These are phyloP conservation scores for Mycosphaerella arachidis DNA, from an alignment of 2,329 filamentous ascomycete species.

Conservation along the genomic window DNA sequence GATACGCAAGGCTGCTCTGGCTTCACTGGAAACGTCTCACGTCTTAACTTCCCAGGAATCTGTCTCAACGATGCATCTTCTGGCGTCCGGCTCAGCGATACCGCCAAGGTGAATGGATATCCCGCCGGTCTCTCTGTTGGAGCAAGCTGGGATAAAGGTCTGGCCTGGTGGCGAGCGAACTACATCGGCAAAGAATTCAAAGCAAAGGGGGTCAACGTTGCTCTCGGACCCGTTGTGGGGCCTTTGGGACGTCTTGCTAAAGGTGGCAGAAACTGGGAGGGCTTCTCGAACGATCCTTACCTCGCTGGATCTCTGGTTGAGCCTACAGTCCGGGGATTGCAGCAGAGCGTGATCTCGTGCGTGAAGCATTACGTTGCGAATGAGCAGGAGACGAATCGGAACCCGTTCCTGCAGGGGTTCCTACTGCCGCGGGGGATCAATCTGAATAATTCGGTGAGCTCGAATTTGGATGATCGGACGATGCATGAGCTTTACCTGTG, in stretches of 20 bases:
- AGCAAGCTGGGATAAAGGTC: constrained; percentile 36
- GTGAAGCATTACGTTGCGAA: constrained; percentile 28
- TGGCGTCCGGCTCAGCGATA: constrained; percentile 53
- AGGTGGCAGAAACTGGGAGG: constrained; percentile 37
- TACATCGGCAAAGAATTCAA: constrained; percentile 33
- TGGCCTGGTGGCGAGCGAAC: constrained; percentile 31
- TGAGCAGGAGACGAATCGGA: constrained; percentile 29
- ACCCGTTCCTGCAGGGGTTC: constrained; percentile 17
- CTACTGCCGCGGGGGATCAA: constrained; percentile 19
- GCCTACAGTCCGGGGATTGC: constrained; percentile 24
- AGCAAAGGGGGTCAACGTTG: constrained; percentile 29
- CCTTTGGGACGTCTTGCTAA: constrained; percentile 30
- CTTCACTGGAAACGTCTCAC: constrained; percentile 46
- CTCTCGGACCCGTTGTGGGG: constrained; percentile 29
- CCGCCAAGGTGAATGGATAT: constrained; percentile 35
- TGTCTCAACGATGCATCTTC: constrained; percentile 39
- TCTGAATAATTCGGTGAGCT: constrained; percentile 41
- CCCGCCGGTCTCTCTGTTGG: constrained; percentile 35
- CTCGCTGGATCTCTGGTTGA: constrained; percentile 25
- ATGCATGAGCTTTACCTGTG: constrained; percentile 52
- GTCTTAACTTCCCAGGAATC: constrained; percentile 39
- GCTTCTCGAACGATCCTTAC: constrained; percentile 60
- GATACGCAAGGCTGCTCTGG: constrained; percentile 42
- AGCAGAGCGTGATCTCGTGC: constrained; percentile 37
- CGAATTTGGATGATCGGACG: constrained; percentile 29